Evolutionary conservation across 2,329 filamentous ascomycete genomes (phyloP).

Genomic region (Colletotrichum musicola): DNA sequence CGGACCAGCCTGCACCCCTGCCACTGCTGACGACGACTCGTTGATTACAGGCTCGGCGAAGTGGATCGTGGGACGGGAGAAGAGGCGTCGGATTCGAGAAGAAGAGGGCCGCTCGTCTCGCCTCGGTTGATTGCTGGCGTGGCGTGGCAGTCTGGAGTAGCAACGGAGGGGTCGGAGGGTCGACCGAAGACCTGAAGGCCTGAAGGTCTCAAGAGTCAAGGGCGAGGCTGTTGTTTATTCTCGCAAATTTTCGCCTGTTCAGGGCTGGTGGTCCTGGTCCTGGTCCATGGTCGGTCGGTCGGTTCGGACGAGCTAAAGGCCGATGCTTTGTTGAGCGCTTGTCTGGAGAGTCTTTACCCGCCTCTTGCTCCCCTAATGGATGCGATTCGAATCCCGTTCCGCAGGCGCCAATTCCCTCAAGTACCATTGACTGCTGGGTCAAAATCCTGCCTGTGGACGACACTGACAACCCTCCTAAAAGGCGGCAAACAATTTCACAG

Average conservation of each 20-base stretch:
- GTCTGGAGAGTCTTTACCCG: conserved; percentile 1
- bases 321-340: neutral
- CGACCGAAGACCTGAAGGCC: neutral
- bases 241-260: neutral
- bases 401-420: neutral
- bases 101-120: conserved; percentile 11
- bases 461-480: neutral
- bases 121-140: conserved; percentile 14
- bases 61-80: conserved; percentile 32
- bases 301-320: neutral
- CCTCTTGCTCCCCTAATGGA: neutral
- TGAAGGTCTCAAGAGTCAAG: too few species aligned
- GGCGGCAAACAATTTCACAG: too few species aligned
- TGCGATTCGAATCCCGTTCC: neutral
- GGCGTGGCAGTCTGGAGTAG: conserved; percentile 4
- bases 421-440: neutral
- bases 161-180: neutral
- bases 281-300: conserved; percentile 5
- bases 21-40: conserved; percentile 37
- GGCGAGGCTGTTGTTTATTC: neutral
- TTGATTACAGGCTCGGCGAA: conserved; percentile 38
- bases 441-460: neutral
- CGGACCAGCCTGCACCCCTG: conserved; percentile 24
- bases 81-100: conserved; percentile 29
- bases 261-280: neutral